Evolutionary conservation across 371 early-diverging fungal species (phyloP), one percentile per base, ranked within the genome.

Genomic region (Mucor velutinosus): DNA sequence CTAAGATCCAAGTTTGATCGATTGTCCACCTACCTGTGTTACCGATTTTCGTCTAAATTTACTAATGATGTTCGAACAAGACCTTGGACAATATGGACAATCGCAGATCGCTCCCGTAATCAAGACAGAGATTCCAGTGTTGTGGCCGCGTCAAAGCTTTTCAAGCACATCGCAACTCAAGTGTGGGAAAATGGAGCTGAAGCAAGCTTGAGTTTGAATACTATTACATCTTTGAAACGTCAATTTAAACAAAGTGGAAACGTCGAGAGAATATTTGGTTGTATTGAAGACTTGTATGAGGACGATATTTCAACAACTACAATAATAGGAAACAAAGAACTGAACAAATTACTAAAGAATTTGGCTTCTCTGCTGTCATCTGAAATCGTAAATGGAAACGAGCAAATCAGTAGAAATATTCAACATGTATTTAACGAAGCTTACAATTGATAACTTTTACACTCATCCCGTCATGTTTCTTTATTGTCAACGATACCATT

Each of bases 251-350:
- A 64, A 65, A 45, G 58, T 58, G 59, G 65, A 56, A 41, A 27
- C 41, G 35, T 65, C 33, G 35, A 33, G 35, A 30, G 30, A 30
- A 30, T 30, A 2, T 30, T 58, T 65, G 49, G 3, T 0, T 58
- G 45, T 58, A 65, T 65, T 65, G 65, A 65, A 65, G 58, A 65
- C 47, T 65, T 65, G 58, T 65, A 65, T 58, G 58, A 63, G 33
- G 63, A 58, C 33, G 33, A 30, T 23, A 65, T 30, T 58, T 58
- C 65, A 65, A 12, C 49, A 32, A 65, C 43, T 45, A 45, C 47
- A 58, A 47, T 58, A 41, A 58, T 33, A 47, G 49, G 33, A 58
- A 64, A 57, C 43, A 64, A 64, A 55, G 57, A 56, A 19, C 51
- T 51, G 62, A 62, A 62, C 33, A 51, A 19, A 51, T 62, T 19